A percentile compares a stretch with the other conserved stretches of the same genome.
Conservation (phyloP, 2,329 filamentous ascomycete species). For the Thyridium curvatum region DNA sequence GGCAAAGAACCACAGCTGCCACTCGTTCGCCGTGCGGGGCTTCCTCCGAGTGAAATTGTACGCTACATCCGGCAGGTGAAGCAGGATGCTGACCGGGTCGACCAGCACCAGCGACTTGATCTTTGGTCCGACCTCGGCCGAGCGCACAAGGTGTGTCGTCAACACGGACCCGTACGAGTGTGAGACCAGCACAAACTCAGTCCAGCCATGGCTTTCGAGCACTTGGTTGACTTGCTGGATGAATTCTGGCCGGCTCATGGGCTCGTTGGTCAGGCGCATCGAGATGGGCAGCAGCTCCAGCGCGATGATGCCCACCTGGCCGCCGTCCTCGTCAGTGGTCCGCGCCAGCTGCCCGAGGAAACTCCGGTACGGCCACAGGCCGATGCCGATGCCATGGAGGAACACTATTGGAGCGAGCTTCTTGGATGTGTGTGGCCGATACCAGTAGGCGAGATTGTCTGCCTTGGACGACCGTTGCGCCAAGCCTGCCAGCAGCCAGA, state of each 20-base stretch:
- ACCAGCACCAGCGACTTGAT: conserved; percentile 42
- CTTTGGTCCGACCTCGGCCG: conserved; percentile 38
- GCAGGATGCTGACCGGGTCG: conserved; percentile 59
- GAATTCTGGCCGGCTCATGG: conserved; percentile 45
- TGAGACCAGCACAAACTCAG: conserved; percentile 52
- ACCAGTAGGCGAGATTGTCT: conserved; percentile 55
- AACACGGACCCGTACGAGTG: conserved; percentile 62
- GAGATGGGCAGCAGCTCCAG: conserved; percentile 62
- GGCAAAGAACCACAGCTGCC: conserved; percentile 65
- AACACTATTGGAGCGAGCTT: conserved; percentile 54
- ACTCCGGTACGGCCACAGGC: conserved; percentile 54
- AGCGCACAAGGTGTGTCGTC: conserved; percentile 54
- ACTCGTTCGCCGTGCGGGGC: conserved; percentile 57
- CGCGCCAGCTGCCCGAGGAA: conserved; percentile 34
- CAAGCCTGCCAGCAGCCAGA: conserved; percentile 10
- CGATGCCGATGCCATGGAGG: conserved; percentile 66
- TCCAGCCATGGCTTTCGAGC: conserved; percentile 49
- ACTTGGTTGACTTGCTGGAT: conserved; percentile 49
- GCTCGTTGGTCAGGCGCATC: conserved; percentile 51
- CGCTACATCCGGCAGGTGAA: conserved; percentile 64
- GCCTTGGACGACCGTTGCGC: conserved; percentile 33
- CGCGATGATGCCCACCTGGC: conserved; percentile 54
- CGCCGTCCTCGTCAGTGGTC: conserved; percentile 20
- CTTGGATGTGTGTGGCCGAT: conserved; percentile 54
- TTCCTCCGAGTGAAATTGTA: conserved; percentile 60